Percentiles rank a stretch among this genome's conserved stretches.
These are phyloP conservation scores for Candida peoriensis DNA, from an alignment of 805 yeast genomes.

Conservation along the genomic window DNA sequence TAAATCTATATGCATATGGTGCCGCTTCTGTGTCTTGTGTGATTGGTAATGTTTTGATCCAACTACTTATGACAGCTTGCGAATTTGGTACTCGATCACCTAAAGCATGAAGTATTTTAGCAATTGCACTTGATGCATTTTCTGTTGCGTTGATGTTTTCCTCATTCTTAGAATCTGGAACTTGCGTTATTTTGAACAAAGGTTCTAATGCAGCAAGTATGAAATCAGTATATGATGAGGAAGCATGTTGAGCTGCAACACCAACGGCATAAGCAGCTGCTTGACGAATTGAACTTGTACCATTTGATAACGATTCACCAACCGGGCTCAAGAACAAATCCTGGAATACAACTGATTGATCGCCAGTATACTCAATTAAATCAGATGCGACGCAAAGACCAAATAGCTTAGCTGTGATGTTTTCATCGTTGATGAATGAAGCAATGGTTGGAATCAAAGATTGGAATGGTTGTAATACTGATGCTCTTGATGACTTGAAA, in stretches of 20 bases:
- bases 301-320: constrained; percentile 59
- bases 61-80: constrained; percentile 58
- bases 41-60: constrained; percentile 83
- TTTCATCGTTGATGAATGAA: constrained; percentile 57
- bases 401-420: constrained; percentile 64
- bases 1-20: constrained; percentile 70
- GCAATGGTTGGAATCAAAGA: constrained; percentile 57
- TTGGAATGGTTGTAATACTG: constrained; percentile 63
- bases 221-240: constrained; percentile 53
- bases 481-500: constrained; percentile 55
- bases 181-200: constrained; percentile 63
- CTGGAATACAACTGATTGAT: constrained; percentile 56
- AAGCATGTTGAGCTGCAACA: constrained; percentile 79
- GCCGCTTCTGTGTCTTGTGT: constrained; percentile 86
- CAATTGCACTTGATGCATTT: constrained; percentile 74
- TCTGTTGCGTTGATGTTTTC: constrained; percentile 87
- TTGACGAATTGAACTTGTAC: constrained; percentile 75
- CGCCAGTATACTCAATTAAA: constrained; percentile 73
- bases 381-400: constrained; percentile 81
- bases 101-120: constrained; percentile 69
- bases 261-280: constrained; percentile 85
- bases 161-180: constrained; percentile 81
- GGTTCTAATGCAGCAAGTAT: constrained; percentile 69
- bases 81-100: constrained; percentile 56
- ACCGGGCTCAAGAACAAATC: constrained; percentile 60